Conservation (phyloP, 495 filamentous ascomycete species). For the Chaetomium tenue region DNA sequence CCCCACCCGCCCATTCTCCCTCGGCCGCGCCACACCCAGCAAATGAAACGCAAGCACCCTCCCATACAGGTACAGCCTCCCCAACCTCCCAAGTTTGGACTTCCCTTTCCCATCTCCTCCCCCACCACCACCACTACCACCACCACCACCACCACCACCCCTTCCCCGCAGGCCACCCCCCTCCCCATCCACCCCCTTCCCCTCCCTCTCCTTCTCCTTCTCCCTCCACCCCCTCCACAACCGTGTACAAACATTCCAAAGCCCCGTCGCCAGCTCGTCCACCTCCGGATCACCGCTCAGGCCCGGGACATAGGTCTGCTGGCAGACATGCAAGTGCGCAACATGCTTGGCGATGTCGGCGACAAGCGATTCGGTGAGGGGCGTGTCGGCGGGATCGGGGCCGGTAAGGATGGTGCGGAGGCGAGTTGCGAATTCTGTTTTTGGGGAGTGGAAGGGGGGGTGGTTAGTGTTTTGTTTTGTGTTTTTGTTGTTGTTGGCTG, state of each 20-base stretch:
- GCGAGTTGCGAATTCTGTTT: conserved; percentile 26
- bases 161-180: too few species aligned
- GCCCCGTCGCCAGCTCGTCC: conserved; percentile 52
- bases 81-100: conserved; percentile 8
- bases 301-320: conserved; percentile 19
- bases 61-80: conserved; percentile 40
- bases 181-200: neutral
- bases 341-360: conserved; percentile 43
- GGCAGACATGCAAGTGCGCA: conserved; percentile 25
- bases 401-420: conserved; percentile 28
- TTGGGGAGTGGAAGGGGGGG: neutral
- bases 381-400: conserved; percentile 21
- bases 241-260: conserved; percentile 69
- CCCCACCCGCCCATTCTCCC: conserved; percentile 27
- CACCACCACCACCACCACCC: neutral
- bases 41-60: conserved; percentile 70
- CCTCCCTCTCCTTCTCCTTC: neutral
- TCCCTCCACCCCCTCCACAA: conserved; percentile 39
- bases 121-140: neutral
- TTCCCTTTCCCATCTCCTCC: neutral
- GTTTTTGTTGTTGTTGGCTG: neutral
- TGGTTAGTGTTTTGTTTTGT: neutral
- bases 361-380: conserved; percentile 30
- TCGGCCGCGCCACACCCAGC: conserved; percentile 55
- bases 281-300: conserved; percentile 40